Conservation (phyloP, 192 early-diverging fungal genomes). For the Jimgerdemannia lactiflua region DNA sequence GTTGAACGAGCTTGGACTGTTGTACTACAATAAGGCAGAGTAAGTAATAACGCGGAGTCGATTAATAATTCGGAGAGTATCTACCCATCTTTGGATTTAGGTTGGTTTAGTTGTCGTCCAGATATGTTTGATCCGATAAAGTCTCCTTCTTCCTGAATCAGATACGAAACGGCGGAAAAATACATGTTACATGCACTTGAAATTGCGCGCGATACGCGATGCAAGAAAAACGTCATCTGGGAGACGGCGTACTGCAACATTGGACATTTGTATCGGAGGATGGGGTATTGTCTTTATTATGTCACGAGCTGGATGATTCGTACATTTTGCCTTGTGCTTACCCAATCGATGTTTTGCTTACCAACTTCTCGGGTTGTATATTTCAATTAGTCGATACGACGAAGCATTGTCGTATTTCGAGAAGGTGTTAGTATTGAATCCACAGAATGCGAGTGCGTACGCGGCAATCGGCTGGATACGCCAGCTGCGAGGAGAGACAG, state of each 20-base stretch:
- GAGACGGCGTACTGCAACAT: slow-evolving; percentile 65
- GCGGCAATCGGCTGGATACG: slow-evolving; percentile 53
- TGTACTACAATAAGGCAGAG: slow-evolving; percentile 48
- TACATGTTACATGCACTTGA: slow-evolving; percentile 51
- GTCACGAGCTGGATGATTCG: neutral
- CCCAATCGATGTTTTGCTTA: too few relatives aligned
- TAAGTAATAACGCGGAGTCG: slow-evolving; percentile 25
- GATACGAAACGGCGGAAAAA: slow-evolving; percentile 50
- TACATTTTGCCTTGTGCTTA: neutral
- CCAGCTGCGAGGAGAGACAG: slow-evolving; percentile 46
- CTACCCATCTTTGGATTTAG: too few relatives aligned
- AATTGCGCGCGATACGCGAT: slow-evolving; percentile 42
- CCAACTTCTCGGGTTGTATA: too few relatives aligned
- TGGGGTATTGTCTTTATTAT: slow-evolving; percentile 39
- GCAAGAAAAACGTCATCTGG: slow-evolving; percentile 45
- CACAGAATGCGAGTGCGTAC: slow-evolving; percentile 41
- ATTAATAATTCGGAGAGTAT: too few relatives aligned
- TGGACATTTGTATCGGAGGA: slow-evolving; percentile 60
- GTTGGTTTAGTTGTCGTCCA: too few relatives aligned
- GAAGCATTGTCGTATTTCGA: slow-evolving; percentile 36
- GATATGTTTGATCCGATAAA: neutral
- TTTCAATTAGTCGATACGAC: slow-evolving; percentile 26
- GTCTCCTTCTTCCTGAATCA: slow-evolving; percentile 19
- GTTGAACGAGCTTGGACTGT: slow-evolving; percentile 69
- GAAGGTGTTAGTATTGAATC: slow-evolving; percentile 34